Percentiles rank a stretch among this genome's conserved stretches.
Evolutionary conservation across 192 early-diverging fungal species (phyloP).

Genomic region (Coemansia sp.): DNA sequence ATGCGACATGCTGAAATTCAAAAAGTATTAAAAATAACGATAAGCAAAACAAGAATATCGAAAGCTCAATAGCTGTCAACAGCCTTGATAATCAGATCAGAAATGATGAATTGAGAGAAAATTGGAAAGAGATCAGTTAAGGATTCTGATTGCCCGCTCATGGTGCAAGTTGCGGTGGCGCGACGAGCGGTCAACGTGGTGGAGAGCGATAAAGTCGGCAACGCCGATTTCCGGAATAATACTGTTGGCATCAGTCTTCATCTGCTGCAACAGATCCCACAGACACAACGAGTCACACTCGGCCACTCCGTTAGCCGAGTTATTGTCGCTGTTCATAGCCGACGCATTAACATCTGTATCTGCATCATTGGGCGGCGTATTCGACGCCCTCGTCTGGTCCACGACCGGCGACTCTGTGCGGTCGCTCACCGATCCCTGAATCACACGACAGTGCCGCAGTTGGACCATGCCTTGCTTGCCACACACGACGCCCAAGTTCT

Average conservation of each 20-base stretch:
- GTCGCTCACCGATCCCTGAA: conserved; percentile 25
- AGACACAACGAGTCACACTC: conserved; percentile 17
- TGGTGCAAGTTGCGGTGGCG: conserved; percentile 33
- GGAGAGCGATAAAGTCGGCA: conserved; percentile 27
- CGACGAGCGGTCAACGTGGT: conserved; percentile 41
- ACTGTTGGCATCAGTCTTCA: background rate
- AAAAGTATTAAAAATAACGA: background rate
- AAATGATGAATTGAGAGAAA: conserved; percentile 5
- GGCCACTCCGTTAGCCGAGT: background rate
- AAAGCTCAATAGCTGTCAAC: background rate
- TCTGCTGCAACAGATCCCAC: conserved; percentile 33
- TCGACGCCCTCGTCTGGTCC: conserved; percentile 10
- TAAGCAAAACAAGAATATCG: background rate
- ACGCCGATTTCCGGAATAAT: no score
- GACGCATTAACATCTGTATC: background rate
- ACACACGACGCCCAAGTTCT: conserved; percentile 37
- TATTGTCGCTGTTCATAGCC: background rate
- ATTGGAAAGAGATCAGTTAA: conserved; percentile 19
- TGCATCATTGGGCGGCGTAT: conserved; percentile 9
- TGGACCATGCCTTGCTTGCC: conserved; percentile 16
- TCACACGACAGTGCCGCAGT: conserved; percentile 7
- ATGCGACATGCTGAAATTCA: conserved; percentile 31
- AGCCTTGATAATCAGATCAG: no score
- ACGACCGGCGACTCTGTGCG: conserved; percentile 13
- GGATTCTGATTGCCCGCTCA: conserved; percentile 37